Percentiles rank a stretch among this genome's conserved stretches.
phyloP scores from a whole-genome alignment of 2,329 filamentous ascomycete species.

The Aspergillus brasiliensis region DNA sequence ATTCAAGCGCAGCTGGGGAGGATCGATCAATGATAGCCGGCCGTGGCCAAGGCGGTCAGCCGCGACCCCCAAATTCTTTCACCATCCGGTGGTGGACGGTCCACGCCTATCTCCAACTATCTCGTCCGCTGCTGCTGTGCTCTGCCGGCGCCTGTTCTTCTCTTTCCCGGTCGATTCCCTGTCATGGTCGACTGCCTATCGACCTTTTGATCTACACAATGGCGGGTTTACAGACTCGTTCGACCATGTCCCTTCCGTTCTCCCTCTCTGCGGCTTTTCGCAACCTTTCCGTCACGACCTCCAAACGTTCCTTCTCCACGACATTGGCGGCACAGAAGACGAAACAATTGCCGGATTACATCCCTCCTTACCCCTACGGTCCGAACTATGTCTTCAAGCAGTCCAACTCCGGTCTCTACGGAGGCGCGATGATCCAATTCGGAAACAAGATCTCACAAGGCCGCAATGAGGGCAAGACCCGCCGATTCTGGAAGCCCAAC shows the following conservation, averaged over 20 bases:
- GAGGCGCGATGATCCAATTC: slow-evolving; percentile 48
- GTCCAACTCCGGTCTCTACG: slow-evolving; percentile 52
- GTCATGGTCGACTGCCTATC: slow-evolving; percentile 18
- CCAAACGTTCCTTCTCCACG: slow-evolving; percentile 43
- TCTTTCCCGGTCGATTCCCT: slow-evolving; percentile 7
- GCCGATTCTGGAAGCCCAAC: slow-evolving; percentile 53
- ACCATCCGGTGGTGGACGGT: slow-evolving; percentile 9
- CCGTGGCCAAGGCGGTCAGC: slow-evolving; percentile 39
- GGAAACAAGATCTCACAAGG: slow-evolving; percentile 55
- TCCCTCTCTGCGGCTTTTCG: slow-evolving; percentile 43
- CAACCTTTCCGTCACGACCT: slow-evolving; percentile 39
- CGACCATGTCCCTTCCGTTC: slow-evolving; percentile 34
- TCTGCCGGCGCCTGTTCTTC: neutral
- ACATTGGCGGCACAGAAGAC: slow-evolving; percentile 35
- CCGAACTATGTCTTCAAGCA: slow-evolving; percentile 48
- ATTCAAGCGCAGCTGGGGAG: slow-evolving; percentile 33
- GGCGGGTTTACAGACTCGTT: slow-evolving; percentile 34
- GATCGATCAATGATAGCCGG: slow-evolving; percentile 33
- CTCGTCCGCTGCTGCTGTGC: neutral
- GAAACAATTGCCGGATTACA: slow-evolving; percentile 37
- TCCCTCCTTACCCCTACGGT: slow-evolving; percentile 52
- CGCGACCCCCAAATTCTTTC: slow-evolving; percentile 36
- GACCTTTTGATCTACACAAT: slow-evolving; percentile 25
- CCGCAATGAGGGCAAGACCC: slow-evolving; percentile 51
- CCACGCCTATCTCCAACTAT: neutral